Conservation (phyloP, 345 rosid species). For the Euphorbia tirucalli region DNA sequence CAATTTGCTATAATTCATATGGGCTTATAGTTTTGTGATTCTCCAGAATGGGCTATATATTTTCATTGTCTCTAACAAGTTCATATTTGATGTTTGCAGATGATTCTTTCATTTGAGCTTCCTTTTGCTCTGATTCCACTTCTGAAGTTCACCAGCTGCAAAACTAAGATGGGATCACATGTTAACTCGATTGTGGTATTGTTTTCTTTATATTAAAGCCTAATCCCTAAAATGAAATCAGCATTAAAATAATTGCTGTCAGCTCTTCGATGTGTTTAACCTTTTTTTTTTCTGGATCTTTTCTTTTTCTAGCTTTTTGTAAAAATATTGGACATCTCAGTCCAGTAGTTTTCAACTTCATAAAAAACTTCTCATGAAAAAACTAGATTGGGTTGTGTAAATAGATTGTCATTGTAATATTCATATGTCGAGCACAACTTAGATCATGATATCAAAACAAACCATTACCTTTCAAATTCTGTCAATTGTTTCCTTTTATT, state of each 20-base stretch:
- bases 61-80: background rate
- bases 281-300: background rate
- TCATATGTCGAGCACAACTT: background rate
- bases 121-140: conserved; percentile 91
- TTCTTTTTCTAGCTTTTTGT: background rate
- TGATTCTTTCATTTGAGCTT: conserved; percentile 93
- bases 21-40: background rate
- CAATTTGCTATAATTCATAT: background rate
- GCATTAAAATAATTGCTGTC: background rate
- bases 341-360: background rate
- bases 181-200: conserved; percentile 59
- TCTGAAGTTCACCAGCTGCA: conserved; percentile 90
- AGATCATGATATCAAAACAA: background rate
- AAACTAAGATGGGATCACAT: conserved; percentile 73
- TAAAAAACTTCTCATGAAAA: background rate
- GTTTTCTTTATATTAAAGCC: conserved; percentile 10
- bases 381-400: too few relatives aligned
- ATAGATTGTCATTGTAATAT: too few relatives aligned
- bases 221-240: background rate
- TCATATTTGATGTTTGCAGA: conserved; percentile 42
- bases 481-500: too few relatives aligned
- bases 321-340: background rate
- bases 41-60: background rate
- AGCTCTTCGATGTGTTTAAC: background rate
- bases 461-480: background rate